These are phyloP conservation scores for Filosporella fistucella DNA, from an alignment of 495 filamentous ascomycete genomes.

Conservation along the genomic window DNA sequence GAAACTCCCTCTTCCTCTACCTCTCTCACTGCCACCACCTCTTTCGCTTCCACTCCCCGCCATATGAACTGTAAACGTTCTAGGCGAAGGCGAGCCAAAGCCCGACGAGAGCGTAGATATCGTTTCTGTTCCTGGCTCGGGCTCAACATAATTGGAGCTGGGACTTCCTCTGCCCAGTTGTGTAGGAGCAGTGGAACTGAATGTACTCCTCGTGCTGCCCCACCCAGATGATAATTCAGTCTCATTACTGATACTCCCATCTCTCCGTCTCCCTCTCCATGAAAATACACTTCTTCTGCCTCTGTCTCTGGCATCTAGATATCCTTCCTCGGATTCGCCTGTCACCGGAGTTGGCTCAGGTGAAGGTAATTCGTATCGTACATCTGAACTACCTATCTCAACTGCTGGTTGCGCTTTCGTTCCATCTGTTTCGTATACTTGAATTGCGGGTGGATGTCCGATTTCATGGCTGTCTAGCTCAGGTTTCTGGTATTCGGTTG, in stretches of 20 bases:
- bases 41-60: too few species aligned
- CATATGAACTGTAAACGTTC: too few species aligned
- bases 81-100: too few species aligned
- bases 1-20: too few species aligned
- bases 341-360: too few species aligned
- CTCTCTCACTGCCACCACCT: too few species aligned
- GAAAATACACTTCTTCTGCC: neutral
- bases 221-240: neutral
- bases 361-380: neutral
- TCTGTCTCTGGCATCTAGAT: neutral
- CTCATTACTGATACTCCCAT: neutral
- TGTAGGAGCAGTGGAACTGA: neutral
- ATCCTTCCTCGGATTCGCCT: neutral
- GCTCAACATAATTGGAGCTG: too few species aligned
- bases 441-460: neutral
- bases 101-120: too few species aligned
- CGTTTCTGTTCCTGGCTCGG: too few species aligned
- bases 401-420: neutral
- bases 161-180: too few species aligned
- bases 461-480: neutral
- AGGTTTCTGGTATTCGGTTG: conserved; percentile 2
- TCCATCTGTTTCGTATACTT: conserved; percentile 1
- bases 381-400: neutral
- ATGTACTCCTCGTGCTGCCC: neutral
- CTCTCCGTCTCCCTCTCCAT: neutral